Conservation (phyloP, 2,329 filamentous ascomycete species). For the Colletotrichum tropicale region DNA sequence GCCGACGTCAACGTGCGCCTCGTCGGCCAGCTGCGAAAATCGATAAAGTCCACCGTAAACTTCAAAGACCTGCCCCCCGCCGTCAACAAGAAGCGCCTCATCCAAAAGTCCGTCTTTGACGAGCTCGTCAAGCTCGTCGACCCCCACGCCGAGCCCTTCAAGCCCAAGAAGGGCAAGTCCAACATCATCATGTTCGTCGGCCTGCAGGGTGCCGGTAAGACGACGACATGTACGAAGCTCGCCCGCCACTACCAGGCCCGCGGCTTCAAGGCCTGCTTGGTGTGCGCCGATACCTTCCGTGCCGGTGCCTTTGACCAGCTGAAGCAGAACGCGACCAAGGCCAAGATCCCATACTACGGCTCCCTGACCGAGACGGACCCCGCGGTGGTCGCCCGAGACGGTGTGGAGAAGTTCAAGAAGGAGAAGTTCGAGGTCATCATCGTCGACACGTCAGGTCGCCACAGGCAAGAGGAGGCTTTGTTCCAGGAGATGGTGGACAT, state of each 20-base stretch:
- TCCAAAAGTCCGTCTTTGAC: slow-evolving; percentile 97
- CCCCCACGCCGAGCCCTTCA: slow-evolving; percentile 93
- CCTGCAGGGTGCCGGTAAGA: slow-evolving; percentile 96
- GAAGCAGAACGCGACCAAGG: slow-evolving; percentile 98
- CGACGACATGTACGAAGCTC: slow-evolving; percentile 96
- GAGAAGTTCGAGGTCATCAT: slow-evolving; percentile 98
- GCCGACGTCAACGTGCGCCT: slow-evolving; percentile 97
- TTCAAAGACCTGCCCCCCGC: slow-evolving; percentile 90
- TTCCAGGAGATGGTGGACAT: slow-evolving; percentile 99
- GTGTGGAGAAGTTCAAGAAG: slow-evolving; percentile 99
- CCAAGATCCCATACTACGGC: slow-evolving; percentile 98
- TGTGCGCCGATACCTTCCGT: slow-evolving; percentile 98
- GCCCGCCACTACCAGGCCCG: slow-evolving; percentile 93
- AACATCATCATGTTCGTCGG: slow-evolving; percentile 99
- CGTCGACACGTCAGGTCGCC: slow-evolving; percentile 93
- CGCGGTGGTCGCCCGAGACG: slow-evolving; percentile 89
- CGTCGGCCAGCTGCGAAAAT: slow-evolving; percentile 88
- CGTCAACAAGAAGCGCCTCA: slow-evolving; percentile 97
- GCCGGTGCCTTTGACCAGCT: slow-evolving; percentile 98
- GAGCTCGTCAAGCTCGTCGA: slow-evolving; percentile 95
- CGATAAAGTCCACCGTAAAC: slow-evolving; percentile 89
- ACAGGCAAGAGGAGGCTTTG: slow-evolving; percentile 91
- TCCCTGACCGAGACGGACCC: slow-evolving; percentile 96
- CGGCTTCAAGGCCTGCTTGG: slow-evolving; percentile 90
- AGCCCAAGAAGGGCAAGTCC: slow-evolving; percentile 92